Evolutionary conservation across 495 filamentous ascomycete genomes (phyloP).

Genomic region (Aspergillus homomorphus): DNA sequence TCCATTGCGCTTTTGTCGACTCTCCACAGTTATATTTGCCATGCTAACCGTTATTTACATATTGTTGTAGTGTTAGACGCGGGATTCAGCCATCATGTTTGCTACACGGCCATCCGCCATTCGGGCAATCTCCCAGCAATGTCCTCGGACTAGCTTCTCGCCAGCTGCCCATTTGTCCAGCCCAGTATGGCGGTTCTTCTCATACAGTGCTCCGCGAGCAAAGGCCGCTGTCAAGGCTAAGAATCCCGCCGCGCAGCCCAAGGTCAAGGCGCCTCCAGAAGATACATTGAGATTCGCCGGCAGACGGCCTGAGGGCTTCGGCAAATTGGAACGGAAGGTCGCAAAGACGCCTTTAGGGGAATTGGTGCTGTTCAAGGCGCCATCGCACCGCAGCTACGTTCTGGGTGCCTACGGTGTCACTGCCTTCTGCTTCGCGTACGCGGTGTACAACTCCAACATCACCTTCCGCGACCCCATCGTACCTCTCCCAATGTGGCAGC

Average conservation of each 20-base stretch:
- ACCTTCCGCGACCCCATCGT: constrained; percentile 35
- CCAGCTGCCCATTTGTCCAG: constrained; percentile 12
- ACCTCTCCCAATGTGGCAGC: constrained; percentile 38
- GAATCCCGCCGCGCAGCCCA: constrained; percentile 17
- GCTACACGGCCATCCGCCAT: constrained; percentile 25
- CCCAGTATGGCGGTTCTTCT: constrained; percentile 34
- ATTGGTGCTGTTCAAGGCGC: constrained; percentile 57
- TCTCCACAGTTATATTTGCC: background rate
- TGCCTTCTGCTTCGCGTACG: constrained; percentile 55
- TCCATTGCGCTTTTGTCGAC: background rate
- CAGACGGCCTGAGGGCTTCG: constrained; percentile 27
- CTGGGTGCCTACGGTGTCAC: constrained; percentile 53
- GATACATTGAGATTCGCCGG: constrained; percentile 28
- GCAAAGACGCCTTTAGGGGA: constrained; percentile 29
- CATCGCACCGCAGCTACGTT: constrained; percentile 58
- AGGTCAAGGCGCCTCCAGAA: constrained; percentile 9
- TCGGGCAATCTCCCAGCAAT: constrained; percentile 29
- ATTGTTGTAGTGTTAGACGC: background rate
- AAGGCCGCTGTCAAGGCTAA: constrained; percentile 20
- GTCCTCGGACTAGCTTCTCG: constrained; percentile 18
- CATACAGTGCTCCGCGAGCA: constrained; percentile 29
- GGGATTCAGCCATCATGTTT: constrained; percentile 28
- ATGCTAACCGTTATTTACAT: background rate
- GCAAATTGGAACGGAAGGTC: constrained; percentile 35
- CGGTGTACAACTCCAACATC: constrained; percentile 52